These are phyloP conservation scores for Metschnikowia bowlesiae DNA, from an alignment of 805 yeast species.

Conservation along the genomic window DNA sequence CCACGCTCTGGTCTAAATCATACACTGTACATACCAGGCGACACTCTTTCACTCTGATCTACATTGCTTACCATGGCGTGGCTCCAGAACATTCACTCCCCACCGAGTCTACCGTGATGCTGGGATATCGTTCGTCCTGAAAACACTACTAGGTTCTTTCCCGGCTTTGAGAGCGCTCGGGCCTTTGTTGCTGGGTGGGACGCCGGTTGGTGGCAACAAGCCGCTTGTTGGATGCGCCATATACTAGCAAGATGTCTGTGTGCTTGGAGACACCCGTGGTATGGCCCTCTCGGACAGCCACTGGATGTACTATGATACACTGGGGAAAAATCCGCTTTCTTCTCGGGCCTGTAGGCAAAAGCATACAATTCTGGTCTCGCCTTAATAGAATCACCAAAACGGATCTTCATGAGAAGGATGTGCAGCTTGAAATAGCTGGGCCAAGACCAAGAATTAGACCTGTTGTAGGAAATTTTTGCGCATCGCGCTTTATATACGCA, in stretches of 20 bases:
- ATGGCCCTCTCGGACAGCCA: slow-evolving; percentile 17
- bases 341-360: slow-evolving; percentile 17
- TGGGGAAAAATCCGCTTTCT: slow-evolving; percentile 21
- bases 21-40: too few relatives aligned
- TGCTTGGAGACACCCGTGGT: slow-evolving; percentile 49
- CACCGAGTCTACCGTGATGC: too few relatives aligned
- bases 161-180: too few relatives aligned
- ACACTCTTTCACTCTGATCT: too few relatives aligned
- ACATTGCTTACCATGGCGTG: too few relatives aligned
- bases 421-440: slow-evolving; percentile 12
- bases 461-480: background rate
- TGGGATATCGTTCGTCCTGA: too few relatives aligned
- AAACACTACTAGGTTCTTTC: too few relatives aligned
- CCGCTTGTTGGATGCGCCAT: too few relatives aligned
- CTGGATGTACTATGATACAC: slow-evolving; percentile 50
- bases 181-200: too few relatives aligned
- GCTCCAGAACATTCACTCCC: too few relatives aligned
- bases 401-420: slow-evolving; percentile 36
- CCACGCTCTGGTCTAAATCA: too few relatives aligned
- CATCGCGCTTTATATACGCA: background rate
- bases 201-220: too few relatives aligned
- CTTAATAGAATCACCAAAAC: slow-evolving; percentile 39
- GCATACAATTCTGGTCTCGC: slow-evolving; percentile 22
- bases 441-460: slow-evolving; percentile 13
- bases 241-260: slow-evolving; percentile 31